phyloP scores from a whole-genome alignment of 2,329 filamentous ascomycete genomes.

The Colletotrichum limetticola region DNA sequence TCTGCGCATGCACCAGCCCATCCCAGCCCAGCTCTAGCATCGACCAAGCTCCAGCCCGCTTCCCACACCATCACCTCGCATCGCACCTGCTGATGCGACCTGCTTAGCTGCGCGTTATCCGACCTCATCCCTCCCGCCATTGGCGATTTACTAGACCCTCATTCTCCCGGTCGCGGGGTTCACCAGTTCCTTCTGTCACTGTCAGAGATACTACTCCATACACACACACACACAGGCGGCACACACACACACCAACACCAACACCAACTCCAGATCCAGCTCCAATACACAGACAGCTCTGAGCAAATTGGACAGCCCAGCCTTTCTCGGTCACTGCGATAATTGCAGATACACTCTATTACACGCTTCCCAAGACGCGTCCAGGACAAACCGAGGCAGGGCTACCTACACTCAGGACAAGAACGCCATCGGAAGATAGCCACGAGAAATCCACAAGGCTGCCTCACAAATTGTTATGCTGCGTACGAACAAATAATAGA shows the following conservation, averaged over 20 bases:
- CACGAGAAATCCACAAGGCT: constrained; percentile 2
- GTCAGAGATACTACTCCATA: background rate
- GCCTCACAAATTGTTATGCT: background rate
- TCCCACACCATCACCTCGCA: constrained; percentile 13
- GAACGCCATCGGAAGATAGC: background rate
- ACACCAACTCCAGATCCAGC: background rate
- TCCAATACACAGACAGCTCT: too few relatives aligned
- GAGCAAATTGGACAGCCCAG: background rate
- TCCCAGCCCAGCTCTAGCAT: constrained; percentile 1
- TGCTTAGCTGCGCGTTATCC: constrained; percentile 18
- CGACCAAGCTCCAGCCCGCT: constrained; percentile 9
- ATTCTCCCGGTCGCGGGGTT: background rate
- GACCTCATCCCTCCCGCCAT: constrained; percentile 11
- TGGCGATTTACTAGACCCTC: background rate
- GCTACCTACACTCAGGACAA: background rate
- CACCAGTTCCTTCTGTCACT: background rate
- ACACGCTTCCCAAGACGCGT: background rate
- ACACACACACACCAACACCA: background rate
- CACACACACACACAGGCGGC: too few relatives aligned
- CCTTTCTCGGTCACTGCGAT: background rate
- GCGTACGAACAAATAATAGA: background rate
- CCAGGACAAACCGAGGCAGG: background rate
- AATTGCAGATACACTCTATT: background rate
- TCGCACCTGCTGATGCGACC: constrained; percentile 25
- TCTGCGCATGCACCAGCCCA: constrained; percentile 24